Base-by-base conservation (phyloP, 2,329 filamentous ascomycete genomes). In the Colletotrichum sojae region DNA sequence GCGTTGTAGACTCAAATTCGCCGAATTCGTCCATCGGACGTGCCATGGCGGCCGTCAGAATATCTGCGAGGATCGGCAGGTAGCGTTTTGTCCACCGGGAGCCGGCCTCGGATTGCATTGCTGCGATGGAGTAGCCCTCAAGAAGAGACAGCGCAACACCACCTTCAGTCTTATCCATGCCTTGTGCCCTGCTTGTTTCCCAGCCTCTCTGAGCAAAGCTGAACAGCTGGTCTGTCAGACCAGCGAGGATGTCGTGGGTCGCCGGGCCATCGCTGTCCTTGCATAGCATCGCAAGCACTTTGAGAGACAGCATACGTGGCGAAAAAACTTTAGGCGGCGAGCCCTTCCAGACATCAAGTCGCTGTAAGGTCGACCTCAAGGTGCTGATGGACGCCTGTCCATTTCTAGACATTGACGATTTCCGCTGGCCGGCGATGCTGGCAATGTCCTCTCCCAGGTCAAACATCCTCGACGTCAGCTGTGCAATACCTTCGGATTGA, bases 391-490 rank as follows among this genome's bases (percentile, higher is more conserved):
- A 83, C 16, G 81, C 82, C 73, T 90, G 90, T 12, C 87, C 88
- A 36, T 88, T 84, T 75, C 87, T 91, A 0, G 93, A 91, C 76
- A 95, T 84, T 72, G 94, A 94, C 66, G 82, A 88, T 71, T 88
- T 88, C 39, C 90, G 88, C 45, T 93, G 90, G 70, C 86, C 88
- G 0, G 87, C 86, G n/a, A 94, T 78, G 18, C 81, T 80, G n/a
- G 79, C 79, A 27, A 95, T 88, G 60, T 91, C 89, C 15, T 84
- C 80, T 12, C 85, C 76, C 16, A 80, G 76, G 2, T 81, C 79
- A 10, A 95, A 79, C 45, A 93, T 83, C 3, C 80, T 82, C 46
- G 82, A 79, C 12, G 95, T 78, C 48, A 91, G 81, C n/a, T 78
- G 76, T 4, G 87, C 83, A 22, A 90, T 81, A 9, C 85, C 85